Conservation (phyloP, 805 yeast genomes). For the Candida coquimbonensis region DNA sequence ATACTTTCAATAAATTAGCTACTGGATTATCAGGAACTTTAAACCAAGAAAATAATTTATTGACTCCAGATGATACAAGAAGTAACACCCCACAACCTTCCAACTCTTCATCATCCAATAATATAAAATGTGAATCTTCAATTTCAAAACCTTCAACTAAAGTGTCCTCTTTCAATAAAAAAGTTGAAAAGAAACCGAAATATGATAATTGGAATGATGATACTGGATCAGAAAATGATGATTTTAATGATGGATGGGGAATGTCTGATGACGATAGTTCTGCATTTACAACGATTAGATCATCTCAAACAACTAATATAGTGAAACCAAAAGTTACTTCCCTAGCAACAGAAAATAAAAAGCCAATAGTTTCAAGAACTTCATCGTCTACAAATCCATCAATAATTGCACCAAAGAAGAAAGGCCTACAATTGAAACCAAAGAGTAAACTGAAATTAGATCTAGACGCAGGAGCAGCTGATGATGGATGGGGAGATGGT, state of each 20-base stretch:
- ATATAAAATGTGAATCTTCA: too few relatives aligned
- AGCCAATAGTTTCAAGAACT: not conserved
- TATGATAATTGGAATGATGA: constrained; percentile 9
- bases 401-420: constrained; percentile 8
- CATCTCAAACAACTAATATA: not conserved
- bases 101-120: constrained; percentile 9
- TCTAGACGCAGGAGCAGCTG: constrained; percentile 26
- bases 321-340: constrained; percentile 18
- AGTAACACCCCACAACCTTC: constrained; percentile 15
- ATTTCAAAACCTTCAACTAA: not conserved
- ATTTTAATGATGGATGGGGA: constrained; percentile 17
- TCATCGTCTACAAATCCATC: not conserved
- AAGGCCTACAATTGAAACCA: constrained; percentile 21
- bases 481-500: constrained; percentile 41
- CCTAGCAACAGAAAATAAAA: constrained; percentile 13
- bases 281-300: not conserved
- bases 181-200: not conserved
- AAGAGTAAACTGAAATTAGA: constrained; percentile 28
- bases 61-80: constrained; percentile 13
- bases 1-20: constrained; percentile 13
- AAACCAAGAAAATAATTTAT: constrained; percentile 11
- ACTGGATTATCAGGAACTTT: constrained; percentile 20
- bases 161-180: too few relatives aligned
- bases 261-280: constrained; percentile 6
- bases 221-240: constrained; percentile 10